Evolutionary conservation across 257 asterid species (phyloP).

Genomic region (Forsythia viridissima): DNA sequence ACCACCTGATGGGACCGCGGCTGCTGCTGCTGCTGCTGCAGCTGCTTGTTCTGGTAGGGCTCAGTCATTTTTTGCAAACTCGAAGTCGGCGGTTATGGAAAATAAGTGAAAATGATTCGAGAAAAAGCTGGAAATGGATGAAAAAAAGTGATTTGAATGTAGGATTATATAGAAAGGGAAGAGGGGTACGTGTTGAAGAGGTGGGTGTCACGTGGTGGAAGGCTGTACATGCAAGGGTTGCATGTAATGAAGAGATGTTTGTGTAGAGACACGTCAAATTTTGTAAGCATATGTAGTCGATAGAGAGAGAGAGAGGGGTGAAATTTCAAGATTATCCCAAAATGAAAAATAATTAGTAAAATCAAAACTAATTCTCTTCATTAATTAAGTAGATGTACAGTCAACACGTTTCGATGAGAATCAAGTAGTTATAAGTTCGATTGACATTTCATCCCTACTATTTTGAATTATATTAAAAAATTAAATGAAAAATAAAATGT

Average conservation of each 20-base stretch:
- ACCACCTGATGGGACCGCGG: slow-evolving; percentile 31
- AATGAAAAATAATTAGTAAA: no score
- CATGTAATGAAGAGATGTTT: slow-evolving; percentile 32
- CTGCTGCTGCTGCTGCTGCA: slow-evolving; percentile 17
- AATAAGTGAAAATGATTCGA: neutral
- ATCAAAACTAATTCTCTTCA: no score
- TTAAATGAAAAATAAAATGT: no score
- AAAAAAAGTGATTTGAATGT: neutral
- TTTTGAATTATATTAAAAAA: no score
- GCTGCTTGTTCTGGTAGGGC: neutral
- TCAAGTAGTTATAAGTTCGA: no score
- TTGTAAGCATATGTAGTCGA: no score
- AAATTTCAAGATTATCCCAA: no score
- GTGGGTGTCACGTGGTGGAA: slow-evolving; percentile 37
- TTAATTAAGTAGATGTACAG: no score
- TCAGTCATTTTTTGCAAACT: neutral
- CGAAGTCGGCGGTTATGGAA: neutral
- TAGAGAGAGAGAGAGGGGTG: no score
- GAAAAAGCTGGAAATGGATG: no score
- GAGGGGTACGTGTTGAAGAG: slow-evolving; percentile 33
- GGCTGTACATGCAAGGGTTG: slow-evolving; percentile 53
- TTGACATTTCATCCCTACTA: no score
- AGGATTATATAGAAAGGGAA: slow-evolving; percentile 10
- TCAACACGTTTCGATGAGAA: no score
- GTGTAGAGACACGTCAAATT: slow-evolving; percentile 43